Evolutionary conservation across 352 stramenopile genomes (phyloP).

Genomic region (Hyphochytrium catenoides): DNA sequence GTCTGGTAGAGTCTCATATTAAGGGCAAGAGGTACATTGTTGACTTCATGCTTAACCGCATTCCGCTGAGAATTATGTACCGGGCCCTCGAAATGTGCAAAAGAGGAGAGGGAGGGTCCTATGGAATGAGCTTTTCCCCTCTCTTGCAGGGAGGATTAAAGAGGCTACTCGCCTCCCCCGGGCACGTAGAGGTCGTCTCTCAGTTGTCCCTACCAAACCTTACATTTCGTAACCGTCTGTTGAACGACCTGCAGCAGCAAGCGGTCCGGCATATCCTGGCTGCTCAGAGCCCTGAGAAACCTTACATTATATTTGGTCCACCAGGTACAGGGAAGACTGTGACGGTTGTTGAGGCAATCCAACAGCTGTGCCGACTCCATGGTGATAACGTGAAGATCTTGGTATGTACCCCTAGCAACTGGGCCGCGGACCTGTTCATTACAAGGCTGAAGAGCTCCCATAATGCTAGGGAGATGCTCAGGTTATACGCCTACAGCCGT

Average conservation of each 20-base stretch:
- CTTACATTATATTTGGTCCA: conserved; percentile 16
- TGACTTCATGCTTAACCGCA: conserved; percentile 3
- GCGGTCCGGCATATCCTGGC: conserved; percentile 7
- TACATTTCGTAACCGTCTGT: conserved; percentile 9
- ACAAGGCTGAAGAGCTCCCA: conserved; percentile 8
- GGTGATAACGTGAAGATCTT: conserved; percentile 9
- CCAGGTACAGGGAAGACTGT: conserved; percentile 16
- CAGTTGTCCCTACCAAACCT: conserved; percentile 2
- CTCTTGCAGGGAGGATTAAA: neutral
- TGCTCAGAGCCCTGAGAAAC: conserved; percentile 8
- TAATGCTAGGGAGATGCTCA: conserved; percentile 5
- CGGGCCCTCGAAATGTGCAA: no score
- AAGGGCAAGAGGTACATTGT: conserved; percentile 1
- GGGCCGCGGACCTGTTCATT: conserved; percentile 12
- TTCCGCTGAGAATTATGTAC: conserved; percentile 1
- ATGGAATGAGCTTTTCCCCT: neutral
- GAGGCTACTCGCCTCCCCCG: no score
- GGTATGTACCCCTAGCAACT: conserved; percentile 9
- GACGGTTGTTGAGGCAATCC: conserved; percentile 14
- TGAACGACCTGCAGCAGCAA: conserved; percentile 11
- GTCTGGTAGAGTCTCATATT: neutral
- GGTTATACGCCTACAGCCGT: conserved; percentile 13
- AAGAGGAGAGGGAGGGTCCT: no score
- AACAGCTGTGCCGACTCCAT: conserved; percentile 10
- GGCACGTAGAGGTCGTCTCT: no score